phyloP scores from a whole-genome alignment of 2,329 filamentous ascomycete species.

The Verticillium albo-atrum region DNA sequence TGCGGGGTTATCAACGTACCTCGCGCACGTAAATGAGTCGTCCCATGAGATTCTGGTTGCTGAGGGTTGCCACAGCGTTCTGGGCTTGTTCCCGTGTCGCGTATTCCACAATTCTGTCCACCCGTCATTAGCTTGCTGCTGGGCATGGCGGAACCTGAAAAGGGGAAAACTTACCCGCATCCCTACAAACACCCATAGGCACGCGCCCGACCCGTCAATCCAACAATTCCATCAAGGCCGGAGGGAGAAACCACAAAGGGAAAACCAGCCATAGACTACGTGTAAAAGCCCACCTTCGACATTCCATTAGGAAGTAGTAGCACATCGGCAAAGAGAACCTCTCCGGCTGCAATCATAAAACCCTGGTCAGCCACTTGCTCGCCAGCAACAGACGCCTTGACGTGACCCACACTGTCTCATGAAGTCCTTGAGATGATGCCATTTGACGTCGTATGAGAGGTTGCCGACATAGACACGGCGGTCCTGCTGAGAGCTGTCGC shows the following conservation, averaged over 20 bases:
- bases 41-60: slow-evolving; percentile 98
- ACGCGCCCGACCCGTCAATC: slow-evolving; percentile 97
- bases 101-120: slow-evolving; percentile 96
- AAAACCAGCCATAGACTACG: slow-evolving; percentile 82
- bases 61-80: slow-evolving; percentile 92
- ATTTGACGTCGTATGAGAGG: slow-evolving; percentile 98
- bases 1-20: slow-evolving; percentile 45
- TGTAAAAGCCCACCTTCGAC: slow-evolving; percentile 99
- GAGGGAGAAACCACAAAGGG: slow-evolving; percentile 60
- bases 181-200: slow-evolving; percentile 91
- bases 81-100: slow-evolving; percentile 98
- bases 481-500: slow-evolving; percentile 96
- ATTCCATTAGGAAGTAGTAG: slow-evolving; percentile 99
- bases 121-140: slow-evolving; percentile 23
- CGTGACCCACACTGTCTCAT: slow-evolving; percentile 90
- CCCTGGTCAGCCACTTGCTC: slow-evolving; percentile 14
- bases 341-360: slow-evolving; percentile 66
- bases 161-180: slow-evolving; percentile 79
- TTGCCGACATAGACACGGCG: slow-evolving; percentile 99
- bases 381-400: slow-evolving; percentile 28
- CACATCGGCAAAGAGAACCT: slow-evolving; percentile 99
- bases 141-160: not conserved
- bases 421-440: slow-evolving; percentile 99
- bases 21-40: slow-evolving; percentile 98
- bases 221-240: slow-evolving; percentile 80